Conservation (phyloP, 768 basidiomycete genomes). For the Cystobasidium onofrii region DNA sequence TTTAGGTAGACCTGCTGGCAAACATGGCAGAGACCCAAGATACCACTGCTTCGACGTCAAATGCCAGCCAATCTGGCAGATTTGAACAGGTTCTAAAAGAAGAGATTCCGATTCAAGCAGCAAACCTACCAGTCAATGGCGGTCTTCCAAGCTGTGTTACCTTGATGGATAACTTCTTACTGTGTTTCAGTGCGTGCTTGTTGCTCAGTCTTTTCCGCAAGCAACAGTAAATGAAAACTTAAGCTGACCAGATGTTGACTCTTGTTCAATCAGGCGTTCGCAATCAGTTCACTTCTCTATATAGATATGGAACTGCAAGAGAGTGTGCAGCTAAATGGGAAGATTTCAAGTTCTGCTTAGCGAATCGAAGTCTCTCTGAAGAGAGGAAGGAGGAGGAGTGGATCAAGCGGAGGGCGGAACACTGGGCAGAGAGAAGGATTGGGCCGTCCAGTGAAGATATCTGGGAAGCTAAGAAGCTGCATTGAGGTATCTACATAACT, state of each 20-base stretch:
- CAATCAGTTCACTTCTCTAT: slow-evolving; percentile 72
- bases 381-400: slow-evolving; percentile 73
- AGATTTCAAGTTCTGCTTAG: slow-evolving; percentile 93
- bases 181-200: slow-evolving; percentile 47
- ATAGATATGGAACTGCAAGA: slow-evolving; percentile 68
- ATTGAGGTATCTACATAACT: neutral
- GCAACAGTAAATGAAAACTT: too few species aligned
- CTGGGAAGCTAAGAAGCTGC: slow-evolving; percentile 75
- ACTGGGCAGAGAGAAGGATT: slow-evolving; percentile 78
- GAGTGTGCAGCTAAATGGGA: slow-evolving; percentile 70
- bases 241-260: neutral
- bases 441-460: slow-evolving; percentile 84
- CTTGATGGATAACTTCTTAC: slow-evolving; percentile 46
- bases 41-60: too few species aligned
- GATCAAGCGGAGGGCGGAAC: slow-evolving; percentile 78
- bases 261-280: slow-evolving; percentile 55
- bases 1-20: too few species aligned
- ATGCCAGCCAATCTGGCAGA: slow-evolving; percentile 9
- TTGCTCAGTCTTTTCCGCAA: neutral
- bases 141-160: slow-evolving; percentile 40
- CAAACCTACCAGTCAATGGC: slow-evolving; percentile 39
- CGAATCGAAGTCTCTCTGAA: slow-evolving; percentile 64
- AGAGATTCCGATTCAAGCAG: slow-evolving; percentile 40
- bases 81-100: slow-evolving; percentile 38
- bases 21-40: neutral